Evolutionary conservation across 768 basidiomycete genomes (phyloP).

Genomic region (Gloeophyllum trabeum): DNA sequence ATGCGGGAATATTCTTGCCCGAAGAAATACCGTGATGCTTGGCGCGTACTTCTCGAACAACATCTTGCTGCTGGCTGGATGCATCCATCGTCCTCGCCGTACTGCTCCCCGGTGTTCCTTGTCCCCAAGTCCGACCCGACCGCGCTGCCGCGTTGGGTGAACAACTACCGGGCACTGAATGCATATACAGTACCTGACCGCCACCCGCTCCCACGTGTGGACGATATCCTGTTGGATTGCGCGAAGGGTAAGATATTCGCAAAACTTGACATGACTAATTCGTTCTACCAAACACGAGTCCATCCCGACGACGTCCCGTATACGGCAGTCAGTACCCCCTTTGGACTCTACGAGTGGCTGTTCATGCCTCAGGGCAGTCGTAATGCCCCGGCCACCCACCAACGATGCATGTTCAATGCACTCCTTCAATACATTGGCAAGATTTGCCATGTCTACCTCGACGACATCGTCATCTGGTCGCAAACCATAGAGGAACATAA

Average conservation of each 20-base stretch:
- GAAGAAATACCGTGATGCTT: constrained; percentile 19
- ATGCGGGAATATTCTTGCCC: constrained; percentile 20
- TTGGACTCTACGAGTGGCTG: background rate
- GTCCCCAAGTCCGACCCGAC: constrained; percentile 22
- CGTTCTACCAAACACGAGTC: constrained; percentile 26
- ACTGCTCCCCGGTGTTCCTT: constrained; percentile 25
- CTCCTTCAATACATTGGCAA: background rate
- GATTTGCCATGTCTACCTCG: background rate
- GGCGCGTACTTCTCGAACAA: constrained; percentile 20
- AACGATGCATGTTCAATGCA: constrained; percentile 8
- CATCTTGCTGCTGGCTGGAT: constrained; percentile 23
- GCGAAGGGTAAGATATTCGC: constrained; percentile 23
- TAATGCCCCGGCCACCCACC: background rate
- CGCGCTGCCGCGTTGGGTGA: constrained; percentile 23
- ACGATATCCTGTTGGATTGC: constrained; percentile 23
- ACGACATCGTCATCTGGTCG: constrained; percentile 6
- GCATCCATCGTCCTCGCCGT: constrained; percentile 13
- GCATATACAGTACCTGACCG: constrained; percentile 17
- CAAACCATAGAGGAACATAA: constrained; percentile 7
- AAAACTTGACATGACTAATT: constrained; percentile 28
- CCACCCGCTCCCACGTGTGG: constrained; percentile 17
- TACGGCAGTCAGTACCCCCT: constrained; percentile 9
- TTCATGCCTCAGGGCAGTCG: background rate
- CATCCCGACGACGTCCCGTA: constrained; percentile 17
- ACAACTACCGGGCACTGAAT: constrained; percentile 22